Conservation (phyloP, 306 rosid genomes). For the Fragaria vesca region DNA sequence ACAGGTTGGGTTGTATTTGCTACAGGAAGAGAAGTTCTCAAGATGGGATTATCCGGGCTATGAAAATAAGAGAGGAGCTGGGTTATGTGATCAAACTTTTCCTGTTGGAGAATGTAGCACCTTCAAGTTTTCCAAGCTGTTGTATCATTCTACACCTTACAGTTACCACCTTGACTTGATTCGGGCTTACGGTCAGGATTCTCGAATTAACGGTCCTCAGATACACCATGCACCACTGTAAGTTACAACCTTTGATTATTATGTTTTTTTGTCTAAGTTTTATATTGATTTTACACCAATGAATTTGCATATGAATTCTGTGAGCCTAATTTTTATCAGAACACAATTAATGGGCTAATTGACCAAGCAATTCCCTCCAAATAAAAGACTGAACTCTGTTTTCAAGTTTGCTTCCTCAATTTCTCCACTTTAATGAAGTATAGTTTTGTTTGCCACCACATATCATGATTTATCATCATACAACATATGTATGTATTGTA, state of each 20-base stretch:
- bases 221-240: neutral
- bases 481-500: no score
- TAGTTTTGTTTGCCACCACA: neutral
- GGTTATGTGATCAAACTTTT: slow-evolving; percentile 14
- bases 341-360: neutral
- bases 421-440: neutral
- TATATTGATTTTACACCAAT: neutral
- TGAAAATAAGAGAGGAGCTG: slow-evolving; percentile 36
- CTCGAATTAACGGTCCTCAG: neutral
- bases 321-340: neutral
- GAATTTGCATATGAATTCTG: neutral
- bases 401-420: neutral
- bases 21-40: slow-evolving; percentile 11
- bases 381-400: neutral
- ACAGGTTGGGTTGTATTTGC: neutral
- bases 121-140: slow-evolving; percentile 16
- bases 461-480: neutral
- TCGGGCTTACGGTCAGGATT: neutral
- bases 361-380: neutral
- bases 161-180: neutral
- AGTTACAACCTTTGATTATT: neutral
- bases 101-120: slow-evolving; percentile 31
- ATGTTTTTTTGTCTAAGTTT: neutral
- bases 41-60: slow-evolving; percentile 19
- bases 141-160: neutral